A percentile compares a stretch with the other conserved stretches of the same genome.
These are phyloP conservation scores for Penicillium cosmopolitanum DNA, from an alignment of 495 filamentous ascomycete species.

Conservation along the genomic window DNA sequence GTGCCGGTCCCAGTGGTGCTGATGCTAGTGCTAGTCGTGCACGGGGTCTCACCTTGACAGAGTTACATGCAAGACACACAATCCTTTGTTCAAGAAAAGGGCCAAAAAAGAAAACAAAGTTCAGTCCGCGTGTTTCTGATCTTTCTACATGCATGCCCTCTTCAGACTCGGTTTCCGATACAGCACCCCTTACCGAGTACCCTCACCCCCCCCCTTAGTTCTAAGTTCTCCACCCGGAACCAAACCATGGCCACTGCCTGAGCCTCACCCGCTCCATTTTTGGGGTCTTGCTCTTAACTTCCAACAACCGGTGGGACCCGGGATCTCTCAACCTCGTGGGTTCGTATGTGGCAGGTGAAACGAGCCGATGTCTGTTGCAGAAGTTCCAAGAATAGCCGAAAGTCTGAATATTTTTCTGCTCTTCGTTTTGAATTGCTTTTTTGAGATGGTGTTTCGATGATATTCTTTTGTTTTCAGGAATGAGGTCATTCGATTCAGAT, in stretches of 20 bases:
- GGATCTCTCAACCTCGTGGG: background rate
- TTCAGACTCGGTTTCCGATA: constrained; percentile 13
- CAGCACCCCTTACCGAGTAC: background rate
- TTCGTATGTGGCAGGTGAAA: background rate
- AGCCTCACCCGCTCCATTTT: constrained; percentile 11
- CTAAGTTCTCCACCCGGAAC: background rate
- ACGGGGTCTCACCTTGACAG: too few species aligned
- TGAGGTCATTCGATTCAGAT: constrained; percentile 3
- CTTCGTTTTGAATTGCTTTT: background rate
- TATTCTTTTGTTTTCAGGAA: background rate
- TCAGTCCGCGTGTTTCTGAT: constrained; percentile 21
- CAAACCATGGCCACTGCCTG: constrained; percentile 7
- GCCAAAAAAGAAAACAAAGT: constrained; percentile 10
- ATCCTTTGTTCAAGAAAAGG: background rate
- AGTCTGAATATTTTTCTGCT: background rate
- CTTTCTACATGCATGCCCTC: constrained; percentile 19
- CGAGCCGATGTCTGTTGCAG: background rate
- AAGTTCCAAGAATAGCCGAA: constrained; percentile 1
- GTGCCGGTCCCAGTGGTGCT: background rate
- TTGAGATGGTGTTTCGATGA: background rate
- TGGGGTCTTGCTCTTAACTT: background rate
- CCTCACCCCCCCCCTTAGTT: too few species aligned
- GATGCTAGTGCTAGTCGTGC: too few species aligned
- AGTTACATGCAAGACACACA: background rate
- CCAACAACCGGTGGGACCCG: constrained; percentile 1